Base-by-base conservation (phyloP, 345 rosid species). In the Populus euphratica region DNA sequence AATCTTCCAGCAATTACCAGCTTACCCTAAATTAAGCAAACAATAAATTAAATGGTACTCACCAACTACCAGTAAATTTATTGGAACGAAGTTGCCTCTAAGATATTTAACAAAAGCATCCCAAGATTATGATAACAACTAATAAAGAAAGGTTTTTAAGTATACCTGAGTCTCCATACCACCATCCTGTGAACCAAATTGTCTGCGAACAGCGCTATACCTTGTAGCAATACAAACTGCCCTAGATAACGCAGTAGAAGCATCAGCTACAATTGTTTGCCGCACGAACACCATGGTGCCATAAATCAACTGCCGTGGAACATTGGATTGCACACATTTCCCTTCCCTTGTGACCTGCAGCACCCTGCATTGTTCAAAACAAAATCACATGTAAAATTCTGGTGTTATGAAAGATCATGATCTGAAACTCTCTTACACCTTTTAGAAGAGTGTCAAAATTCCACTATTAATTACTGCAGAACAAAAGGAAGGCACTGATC, bases 211-310 rank as follows among this genome's bases (percentile, higher is more conserved):
- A 78, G 91, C 92, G 77, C 99, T 96, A 76, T 96, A 96, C 81
- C 99, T 89, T 63, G 99, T 94, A 68, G 99, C 98, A 72, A 96
- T 94, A 76, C 98, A 92, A 85, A 94, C 98, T 71, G 98, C 97
- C 64, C 92, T 82, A 81, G 99, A 90, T 72, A 96, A 84, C 63
- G 98, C 97, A 83, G 20, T 16, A 20, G 99, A 96, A 69, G 99
- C 97, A 90, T 91, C 94, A 7, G 90, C 77, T 41, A 96, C 99
- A 79, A 96, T 96, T 72, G 86, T 82, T 84, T 96, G 95, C 35
- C 97, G 91, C 74, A 94, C 97, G 83, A 6, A 90, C 52, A 96
- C 99, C 98, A 96, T 94, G 29, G 99, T 96, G 36, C 99, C 98
- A 81, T 96, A 96, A 74, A 92, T 83, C 81, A 94, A 85, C 85